These are phyloP conservation scores for Gossypium stocksii DNA, from an alignment of 345 rosid species.

Conservation along the genomic window DNA sequence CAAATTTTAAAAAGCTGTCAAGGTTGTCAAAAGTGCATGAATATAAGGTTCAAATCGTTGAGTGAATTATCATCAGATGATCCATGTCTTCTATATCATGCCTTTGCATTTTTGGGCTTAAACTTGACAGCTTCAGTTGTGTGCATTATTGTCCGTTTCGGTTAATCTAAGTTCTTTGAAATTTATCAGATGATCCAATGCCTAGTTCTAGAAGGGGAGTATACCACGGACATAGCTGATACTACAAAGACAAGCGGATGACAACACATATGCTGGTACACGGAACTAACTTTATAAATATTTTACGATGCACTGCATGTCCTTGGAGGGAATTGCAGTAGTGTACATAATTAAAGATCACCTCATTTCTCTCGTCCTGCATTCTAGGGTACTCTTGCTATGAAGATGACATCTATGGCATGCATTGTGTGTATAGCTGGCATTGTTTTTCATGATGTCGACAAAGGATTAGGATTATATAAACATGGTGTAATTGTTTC, in stretches of 20 bases:
- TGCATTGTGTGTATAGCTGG: background rate
- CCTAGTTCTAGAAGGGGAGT: conserved; percentile 30
- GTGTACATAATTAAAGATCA: background rate
- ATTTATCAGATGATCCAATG: conserved; percentile 32
- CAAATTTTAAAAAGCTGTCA: background rate
- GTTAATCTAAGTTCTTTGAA: background rate
- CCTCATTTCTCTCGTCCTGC: background rate
- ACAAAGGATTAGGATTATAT: background rate
- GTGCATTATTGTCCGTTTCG: background rate
- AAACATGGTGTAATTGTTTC: background rate
- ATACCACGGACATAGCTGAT: conserved; percentile 21
- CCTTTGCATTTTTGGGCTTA: background rate
- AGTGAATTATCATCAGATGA: background rate
- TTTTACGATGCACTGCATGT: background rate
- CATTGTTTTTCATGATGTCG: background rate
- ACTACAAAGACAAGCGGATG: background rate
- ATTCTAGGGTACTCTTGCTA: background rate
- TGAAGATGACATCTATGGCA: background rate
- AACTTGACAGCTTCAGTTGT: background rate
- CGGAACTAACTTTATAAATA: background rate
- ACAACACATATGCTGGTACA: background rate
- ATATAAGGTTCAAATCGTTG: too few species aligned
- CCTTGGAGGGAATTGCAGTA: background rate
- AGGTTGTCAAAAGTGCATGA: background rate
- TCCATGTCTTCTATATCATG: background rate